Conservation (phyloP, 441 rosid genomes). For the Populus tomentosa region DNA sequence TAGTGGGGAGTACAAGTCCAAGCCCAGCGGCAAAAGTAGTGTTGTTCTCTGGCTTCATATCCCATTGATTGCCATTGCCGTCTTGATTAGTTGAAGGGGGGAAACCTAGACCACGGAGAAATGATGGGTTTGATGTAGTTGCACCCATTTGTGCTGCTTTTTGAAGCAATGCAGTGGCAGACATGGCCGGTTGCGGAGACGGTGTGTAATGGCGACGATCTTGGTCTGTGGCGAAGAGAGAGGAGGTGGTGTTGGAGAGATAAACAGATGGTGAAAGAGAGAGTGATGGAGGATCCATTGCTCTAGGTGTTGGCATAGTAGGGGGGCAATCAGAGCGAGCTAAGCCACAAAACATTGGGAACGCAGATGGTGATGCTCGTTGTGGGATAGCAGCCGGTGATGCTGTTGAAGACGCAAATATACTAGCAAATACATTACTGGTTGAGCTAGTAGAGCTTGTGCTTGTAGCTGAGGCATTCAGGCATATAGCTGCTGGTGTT, state of each 20-base stretch:
- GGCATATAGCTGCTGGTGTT: conserved; percentile 15
- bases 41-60: conserved; percentile 29
- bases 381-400: conserved; percentile 16
- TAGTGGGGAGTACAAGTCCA: conserved; percentile 48
- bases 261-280: conserved; percentile 46
- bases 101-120: conserved; percentile 65
- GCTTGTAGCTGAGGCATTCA: conserved; percentile 13
- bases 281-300: conserved; percentile 42
- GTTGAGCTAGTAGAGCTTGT: conserved; percentile 22
- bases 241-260: conserved; percentile 39
- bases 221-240: conserved; percentile 33
- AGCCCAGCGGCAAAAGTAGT: conserved; percentile 32
- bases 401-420: conserved; percentile 29
- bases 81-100: conserved; percentile 34
- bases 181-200: conserved; percentile 60
- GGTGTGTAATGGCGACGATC: conserved; percentile 30
- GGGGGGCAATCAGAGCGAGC: conserved; percentile 23
- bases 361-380: conserved; percentile 20
- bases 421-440: conserved; percentile 32
- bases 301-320: conserved; percentile 13
- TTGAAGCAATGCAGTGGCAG: conserved; percentile 91
- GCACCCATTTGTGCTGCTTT: conserved; percentile 92
- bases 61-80: conserved; percentile 16
- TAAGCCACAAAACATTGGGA: conserved; percentile 24
- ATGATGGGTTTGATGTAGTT: conserved; percentile 53